These are phyloP conservation scores for Tricholoma terreum DNA, from an alignment of 768 basidiomycete species.

Conservation along the genomic window DNA sequence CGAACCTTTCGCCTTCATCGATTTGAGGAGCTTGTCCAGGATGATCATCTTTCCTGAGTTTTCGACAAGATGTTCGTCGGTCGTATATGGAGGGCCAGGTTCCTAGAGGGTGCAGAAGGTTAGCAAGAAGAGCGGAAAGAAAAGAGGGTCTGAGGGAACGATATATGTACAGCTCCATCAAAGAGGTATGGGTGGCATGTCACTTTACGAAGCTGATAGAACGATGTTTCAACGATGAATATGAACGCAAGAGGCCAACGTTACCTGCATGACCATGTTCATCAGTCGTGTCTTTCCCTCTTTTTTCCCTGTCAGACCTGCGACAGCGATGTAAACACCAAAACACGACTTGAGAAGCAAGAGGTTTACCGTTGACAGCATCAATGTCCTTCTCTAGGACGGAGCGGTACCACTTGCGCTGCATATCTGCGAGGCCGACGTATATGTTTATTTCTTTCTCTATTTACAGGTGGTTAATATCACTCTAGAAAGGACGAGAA, in stretches of 20 bases:
- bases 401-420: constrained; percentile 95
- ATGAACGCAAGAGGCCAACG: constrained; percentile 1
- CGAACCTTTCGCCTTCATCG: constrained; percentile 91
- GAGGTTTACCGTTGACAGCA: constrained; percentile 81
- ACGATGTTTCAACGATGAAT: neutral
- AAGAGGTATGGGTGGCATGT: constrained; percentile 92
- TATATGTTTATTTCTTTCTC: constrained; percentile 99
- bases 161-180: constrained; percentile 74
- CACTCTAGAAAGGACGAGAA: constrained; percentile 8
- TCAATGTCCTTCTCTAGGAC: constrained; percentile 98
- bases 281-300: constrained; percentile 96
- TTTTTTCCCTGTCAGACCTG: constrained; percentile 92
- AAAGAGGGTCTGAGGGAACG: neutral
- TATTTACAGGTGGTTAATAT: constrained; percentile 22
- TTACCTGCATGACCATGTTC: constrained; percentile 99
- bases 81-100: constrained; percentile 97
- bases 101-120: constrained; percentile 48
- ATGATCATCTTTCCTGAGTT: constrained; percentile 98
- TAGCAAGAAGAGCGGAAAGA: neutral
- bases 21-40: constrained; percentile 85
- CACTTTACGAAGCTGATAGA: constrained; percentile 67
- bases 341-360: neutral
- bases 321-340: neutral
- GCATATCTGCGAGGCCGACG: constrained; percentile 95
- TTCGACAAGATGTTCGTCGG: constrained; percentile 92